phyloP scores from a whole-genome alignment of 2,329 filamentous ascomycete genomes.

The Amylocarpus encephaloides region DNA sequence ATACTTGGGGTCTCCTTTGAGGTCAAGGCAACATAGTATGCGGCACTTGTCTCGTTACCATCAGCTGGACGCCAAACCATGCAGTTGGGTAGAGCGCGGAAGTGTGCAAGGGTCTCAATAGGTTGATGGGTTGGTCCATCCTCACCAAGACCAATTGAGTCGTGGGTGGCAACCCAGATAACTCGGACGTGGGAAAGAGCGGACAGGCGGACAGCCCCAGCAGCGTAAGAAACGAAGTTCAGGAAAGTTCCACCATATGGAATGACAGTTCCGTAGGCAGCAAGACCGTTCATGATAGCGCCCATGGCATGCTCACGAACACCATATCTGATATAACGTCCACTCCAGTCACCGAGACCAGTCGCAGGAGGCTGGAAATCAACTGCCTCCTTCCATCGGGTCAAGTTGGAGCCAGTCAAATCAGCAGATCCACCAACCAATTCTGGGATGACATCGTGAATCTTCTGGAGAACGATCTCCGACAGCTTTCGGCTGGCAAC shows the following conservation, averaged over 20 bases:
- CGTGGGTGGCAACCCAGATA: constrained; percentile 96
- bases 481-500: constrained; percentile 94
- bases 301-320: constrained; percentile 91
- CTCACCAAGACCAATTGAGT: constrained; percentile 98
- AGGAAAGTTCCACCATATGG: constrained; percentile 95
- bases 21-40: constrained; percentile 92
- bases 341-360: constrained; percentile 81
- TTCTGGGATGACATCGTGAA: constrained; percentile 78
- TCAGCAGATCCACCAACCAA: constrained; percentile 94
- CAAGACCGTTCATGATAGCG: constrained; percentile 89
- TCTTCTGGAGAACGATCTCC: constrained; percentile 84
- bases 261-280: constrained; percentile 91
- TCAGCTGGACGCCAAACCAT: constrained; percentile 99
- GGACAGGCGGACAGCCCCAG: constrained; percentile 89
- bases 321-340: constrained; percentile 89
- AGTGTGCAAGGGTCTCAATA: constrained; percentile 96
- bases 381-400: constrained; percentile 91
- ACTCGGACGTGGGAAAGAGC: constrained; percentile 83
- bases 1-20: constrained; percentile 87
- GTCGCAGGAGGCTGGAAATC: constrained; percentile 92
- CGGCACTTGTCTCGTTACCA: constrained; percentile 95
- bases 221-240: constrained; percentile 98
- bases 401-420: constrained; percentile 97
- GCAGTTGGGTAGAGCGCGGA: constrained; percentile 97
- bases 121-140: constrained; percentile 98